Conservation (phyloP, 768 basidiomycete genomes). For the Mycena indigotica region DNA sequence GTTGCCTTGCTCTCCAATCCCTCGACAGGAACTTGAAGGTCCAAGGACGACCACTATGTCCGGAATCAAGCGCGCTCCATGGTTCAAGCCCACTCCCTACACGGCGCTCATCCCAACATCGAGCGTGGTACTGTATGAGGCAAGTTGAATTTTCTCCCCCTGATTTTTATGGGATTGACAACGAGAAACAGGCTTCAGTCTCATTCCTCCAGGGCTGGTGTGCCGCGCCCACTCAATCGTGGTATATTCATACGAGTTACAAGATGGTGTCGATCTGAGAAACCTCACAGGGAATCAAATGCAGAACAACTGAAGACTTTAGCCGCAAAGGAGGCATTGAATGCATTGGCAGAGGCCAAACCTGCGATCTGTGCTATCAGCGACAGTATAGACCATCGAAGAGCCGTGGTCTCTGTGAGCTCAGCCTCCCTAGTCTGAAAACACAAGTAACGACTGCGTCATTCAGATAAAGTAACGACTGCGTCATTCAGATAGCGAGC, state of each 20-base stretch:
- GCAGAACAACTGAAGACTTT: background rate
- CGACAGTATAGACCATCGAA: background rate
- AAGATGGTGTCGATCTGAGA: background rate
- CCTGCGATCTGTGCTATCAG: background rate
- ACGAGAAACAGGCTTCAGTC: background rate
- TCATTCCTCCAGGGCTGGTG: conserved; percentile 1
- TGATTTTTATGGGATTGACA: too few species aligned
- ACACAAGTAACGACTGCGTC: too few species aligned
- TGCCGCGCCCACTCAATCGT: background rate
- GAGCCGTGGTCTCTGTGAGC: background rate
- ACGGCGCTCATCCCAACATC: background rate
- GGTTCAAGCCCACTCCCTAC: background rate
- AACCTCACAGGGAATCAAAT: background rate
- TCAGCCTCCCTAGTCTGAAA: too few species aligned
- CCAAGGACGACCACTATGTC: too few species aligned
- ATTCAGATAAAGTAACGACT: too few species aligned
- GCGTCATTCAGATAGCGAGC: background rate
- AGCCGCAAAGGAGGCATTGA: background rate
- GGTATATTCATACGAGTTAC: too few species aligned
- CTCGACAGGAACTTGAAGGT: too few species aligned
- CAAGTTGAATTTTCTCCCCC: background rate
- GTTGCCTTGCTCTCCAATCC: too few species aligned
- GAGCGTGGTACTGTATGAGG: background rate
- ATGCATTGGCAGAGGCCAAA: background rate
- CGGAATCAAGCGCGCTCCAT: too few species aligned